phyloP scores from a whole-genome alignment of 768 basidiomycete genomes.

The Pisolithus microcarpus region DNA sequence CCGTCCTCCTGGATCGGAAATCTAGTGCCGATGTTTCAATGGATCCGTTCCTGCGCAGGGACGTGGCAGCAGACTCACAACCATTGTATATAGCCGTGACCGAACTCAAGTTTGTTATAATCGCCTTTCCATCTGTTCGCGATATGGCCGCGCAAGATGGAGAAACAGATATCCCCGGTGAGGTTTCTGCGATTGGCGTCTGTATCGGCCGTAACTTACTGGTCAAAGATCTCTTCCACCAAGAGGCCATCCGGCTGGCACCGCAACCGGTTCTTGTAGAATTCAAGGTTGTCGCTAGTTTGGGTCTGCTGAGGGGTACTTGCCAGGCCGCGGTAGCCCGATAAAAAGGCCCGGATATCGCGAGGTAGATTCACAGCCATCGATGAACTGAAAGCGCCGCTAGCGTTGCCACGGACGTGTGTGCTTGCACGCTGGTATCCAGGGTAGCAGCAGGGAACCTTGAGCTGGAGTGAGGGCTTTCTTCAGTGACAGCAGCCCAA shows the following conservation, averaged over 20 bases:
- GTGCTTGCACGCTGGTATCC: too few relatives aligned
- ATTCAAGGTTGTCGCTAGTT: conserved; percentile 43
- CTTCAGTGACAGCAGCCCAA: too few relatives aligned
- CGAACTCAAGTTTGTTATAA: conserved; percentile 53
- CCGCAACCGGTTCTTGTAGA: conserved; percentile 50
- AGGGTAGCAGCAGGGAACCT: too few relatives aligned
- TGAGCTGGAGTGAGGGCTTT: too few relatives aligned
- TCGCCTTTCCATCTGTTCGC: conserved; percentile 55
- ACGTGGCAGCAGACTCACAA: conserved; percentile 39
- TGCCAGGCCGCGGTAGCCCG: conserved; percentile 15
- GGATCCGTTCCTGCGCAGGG: not conserved
- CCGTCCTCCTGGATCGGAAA: conserved; percentile 72
- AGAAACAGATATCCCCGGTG: not conserved
- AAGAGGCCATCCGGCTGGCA: conserved; percentile 56
- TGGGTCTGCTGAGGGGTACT: not conserved
- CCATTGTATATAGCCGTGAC: conserved; percentile 77
- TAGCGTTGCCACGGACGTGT: not conserved
- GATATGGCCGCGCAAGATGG: too few relatives aligned
- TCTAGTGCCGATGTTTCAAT: conserved; percentile 25
- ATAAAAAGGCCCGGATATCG: conserved; percentile 22
- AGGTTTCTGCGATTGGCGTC: not conserved
- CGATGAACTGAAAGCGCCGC: not conserved
- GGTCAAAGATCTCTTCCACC: conserved; percentile 56
- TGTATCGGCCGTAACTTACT: conserved; percentile 30
- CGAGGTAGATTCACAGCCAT: conserved; percentile 16